Percentiles rank a stretch among this genome's conserved stretches.
phyloP scores from a whole-genome alignment of 1,139 yeast genomes.

The Geotrichum citri-aurantii region DNA sequence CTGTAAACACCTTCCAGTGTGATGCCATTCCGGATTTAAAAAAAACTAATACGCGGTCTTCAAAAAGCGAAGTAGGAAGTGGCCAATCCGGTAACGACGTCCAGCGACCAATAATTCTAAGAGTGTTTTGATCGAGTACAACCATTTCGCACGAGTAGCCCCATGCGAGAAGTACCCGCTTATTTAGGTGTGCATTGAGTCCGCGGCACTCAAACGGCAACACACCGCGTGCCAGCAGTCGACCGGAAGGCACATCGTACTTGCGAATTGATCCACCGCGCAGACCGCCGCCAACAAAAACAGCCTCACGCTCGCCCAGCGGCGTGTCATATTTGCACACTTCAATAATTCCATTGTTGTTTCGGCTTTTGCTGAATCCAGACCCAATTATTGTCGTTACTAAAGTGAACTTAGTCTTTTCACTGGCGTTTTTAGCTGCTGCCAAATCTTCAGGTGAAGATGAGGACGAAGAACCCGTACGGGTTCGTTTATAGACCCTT shows the following conservation, averaged over 20 bases:
- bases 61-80: conserved; percentile 23
- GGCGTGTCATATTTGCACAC: conserved; percentile 12
- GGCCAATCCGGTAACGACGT: conserved; percentile 25
- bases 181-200: conserved; percentile 17
- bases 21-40: conserved; percentile 21
- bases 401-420: not conserved
- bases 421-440: not conserved
- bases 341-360: conserved; percentile 11
- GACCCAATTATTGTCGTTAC: conserved; percentile 8
- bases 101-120: conserved; percentile 20
- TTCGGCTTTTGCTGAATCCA: not conserved
- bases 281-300: conserved; percentile 8
- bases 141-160: conserved; percentile 24
- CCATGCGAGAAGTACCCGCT: conserved; percentile 22
- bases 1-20: conserved; percentile 13
- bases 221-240: conserved; percentile 14
- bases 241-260: conserved; percentile 21
- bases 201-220: conserved; percentile 22
- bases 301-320: conserved; percentile 5
- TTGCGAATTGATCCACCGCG: conserved; percentile 9
- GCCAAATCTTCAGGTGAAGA: not conserved
- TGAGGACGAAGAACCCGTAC: not conserved
- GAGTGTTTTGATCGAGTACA: conserved; percentile 19
- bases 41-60: conserved; percentile 21
- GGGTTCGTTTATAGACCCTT: conserved; percentile 5